These are phyloP conservation scores for Babesia bovis DNA, from an alignment of 169 alveolate species.

Conservation along the genomic window DNA sequence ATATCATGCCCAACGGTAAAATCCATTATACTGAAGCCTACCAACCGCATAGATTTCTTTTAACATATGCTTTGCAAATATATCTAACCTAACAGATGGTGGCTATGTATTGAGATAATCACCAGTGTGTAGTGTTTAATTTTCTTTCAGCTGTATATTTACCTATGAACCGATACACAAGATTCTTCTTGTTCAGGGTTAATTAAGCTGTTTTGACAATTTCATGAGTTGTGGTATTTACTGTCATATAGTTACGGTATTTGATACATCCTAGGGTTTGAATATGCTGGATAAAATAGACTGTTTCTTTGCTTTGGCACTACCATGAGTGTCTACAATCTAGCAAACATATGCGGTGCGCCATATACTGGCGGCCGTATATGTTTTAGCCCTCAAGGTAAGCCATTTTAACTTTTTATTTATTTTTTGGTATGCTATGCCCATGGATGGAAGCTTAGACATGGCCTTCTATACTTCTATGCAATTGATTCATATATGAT, in stretches of 20 bases:
- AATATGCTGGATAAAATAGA: background rate
- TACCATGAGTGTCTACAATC: conserved; percentile 44
- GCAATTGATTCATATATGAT: no score
- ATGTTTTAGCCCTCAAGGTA: conserved; percentile 65
- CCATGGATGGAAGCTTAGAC: no score
- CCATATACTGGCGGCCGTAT: conserved; percentile 68
- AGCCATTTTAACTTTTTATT: background rate
- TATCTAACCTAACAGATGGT: background rate
- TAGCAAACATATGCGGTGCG: conserved; percentile 67
- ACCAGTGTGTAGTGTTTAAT: background rate
- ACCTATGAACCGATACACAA: no score
- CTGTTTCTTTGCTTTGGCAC: conserved; percentile 1
- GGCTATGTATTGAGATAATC: background rate
- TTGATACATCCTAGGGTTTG: no score
- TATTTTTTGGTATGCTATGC: background rate
- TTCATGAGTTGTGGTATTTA: background rate
- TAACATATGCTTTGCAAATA: background rate
- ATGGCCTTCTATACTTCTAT: no score
- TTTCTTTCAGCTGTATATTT: background rate
- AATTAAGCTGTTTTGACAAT: no score
- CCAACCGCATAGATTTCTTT: background rate
- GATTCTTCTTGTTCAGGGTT: no score
- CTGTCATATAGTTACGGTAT: no score
- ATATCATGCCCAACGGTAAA: background rate
- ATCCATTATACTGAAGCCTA: background rate